phyloP scores from a whole-genome alignment of 257 asterid species.

The Apocynum venetum region DNA sequence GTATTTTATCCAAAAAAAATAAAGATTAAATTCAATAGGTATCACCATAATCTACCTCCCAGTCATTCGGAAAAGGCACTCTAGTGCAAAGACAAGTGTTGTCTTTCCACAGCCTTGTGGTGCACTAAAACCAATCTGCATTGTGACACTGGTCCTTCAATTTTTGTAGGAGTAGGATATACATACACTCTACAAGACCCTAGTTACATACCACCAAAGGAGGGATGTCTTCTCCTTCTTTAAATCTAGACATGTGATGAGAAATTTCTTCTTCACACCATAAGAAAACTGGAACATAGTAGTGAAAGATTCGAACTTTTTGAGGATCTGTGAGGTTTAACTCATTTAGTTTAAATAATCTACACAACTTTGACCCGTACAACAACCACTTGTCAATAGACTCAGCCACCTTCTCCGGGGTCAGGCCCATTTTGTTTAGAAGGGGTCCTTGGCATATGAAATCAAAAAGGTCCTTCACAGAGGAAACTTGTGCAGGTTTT shows the following conservation, averaged over 20 bases:
- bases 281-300: slow-evolving; percentile 87
- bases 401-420: slow-evolving; percentile 73
- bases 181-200: neutral
- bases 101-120: slow-evolving; percentile 99
- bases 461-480: slow-evolving; percentile 66
- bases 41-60: slow-evolving; percentile 86
- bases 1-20: neutral
- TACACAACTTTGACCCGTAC: slow-evolving; percentile 75
- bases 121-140: slow-evolving; percentile 99
- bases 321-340: slow-evolving; percentile 68
- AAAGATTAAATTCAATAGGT: slow-evolving; percentile 20
- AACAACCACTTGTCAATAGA: slow-evolving; percentile 80
- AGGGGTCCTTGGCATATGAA: slow-evolving; percentile 87
- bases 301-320: slow-evolving; percentile 77
- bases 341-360: slow-evolving; percentile 75
- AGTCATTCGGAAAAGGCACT: slow-evolving; percentile 63
- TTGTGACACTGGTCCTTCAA: neutral
- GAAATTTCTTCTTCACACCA: slow-evolving; percentile 92
- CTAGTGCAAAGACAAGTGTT: slow-evolving; percentile 89
- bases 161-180: neutral
- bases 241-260: slow-evolving; percentile 51
- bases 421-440: slow-evolving; percentile 50
- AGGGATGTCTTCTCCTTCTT: slow-evolving; percentile 67
- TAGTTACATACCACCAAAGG: slow-evolving; percentile 72
- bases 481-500: slow-evolving; percentile 49